Evolutionary conservation across 176 grass and related monocot genomes (phyloP), one percentile per base, ranked within the genome.

Genomic region (Chrysopogon serrulatus): DNA sequence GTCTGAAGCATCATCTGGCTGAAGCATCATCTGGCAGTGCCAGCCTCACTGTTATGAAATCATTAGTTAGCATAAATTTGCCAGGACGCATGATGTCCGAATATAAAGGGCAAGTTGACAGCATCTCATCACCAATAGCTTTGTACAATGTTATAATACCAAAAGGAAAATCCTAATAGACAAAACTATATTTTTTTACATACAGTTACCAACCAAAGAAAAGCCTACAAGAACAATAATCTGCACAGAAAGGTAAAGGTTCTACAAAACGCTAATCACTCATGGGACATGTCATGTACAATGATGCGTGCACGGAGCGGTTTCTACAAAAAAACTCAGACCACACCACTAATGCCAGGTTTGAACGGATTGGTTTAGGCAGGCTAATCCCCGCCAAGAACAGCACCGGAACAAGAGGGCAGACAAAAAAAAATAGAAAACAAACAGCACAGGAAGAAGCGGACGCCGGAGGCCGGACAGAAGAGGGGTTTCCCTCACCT

Each of bases 171-270:
- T 51, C 60, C 89, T 90, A 90, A 47, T n/a, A 26, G 40, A 3
- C 66, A 68, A 87, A 51, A 23, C 44, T 78, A 78, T 48, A 71
- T n/a, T 71, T 83, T n/a, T n/a, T 85, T 85, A 89, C 65, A 86
- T 79, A 89, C 82, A 89, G 64, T 80, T 48, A 78, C 59, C 65
- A 32, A 63, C 68, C 31, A 74, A 73, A 26, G 18, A 8, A 16
- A 61, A 77, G 13, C 47, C 79, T 71, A 86, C 34, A 86, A 83
- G 44, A 35, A 86, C 57, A 76, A 61, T 64, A 86, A 83, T 76
- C 57, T 83, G 89, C 89, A 90, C 80, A 88, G 79, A 86, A 89
- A 82, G 69, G 62, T 84, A 71, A 41, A 81, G n/a, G 53, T 79
- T 79, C 86, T 90, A 86, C 74, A 49, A 79, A 78, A 79, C 60